A percentile compares a stretch with the other conserved stretches of the same genome.
Conservation (phyloP, 306 rosid genomes). For the Glycine soja region DNA sequence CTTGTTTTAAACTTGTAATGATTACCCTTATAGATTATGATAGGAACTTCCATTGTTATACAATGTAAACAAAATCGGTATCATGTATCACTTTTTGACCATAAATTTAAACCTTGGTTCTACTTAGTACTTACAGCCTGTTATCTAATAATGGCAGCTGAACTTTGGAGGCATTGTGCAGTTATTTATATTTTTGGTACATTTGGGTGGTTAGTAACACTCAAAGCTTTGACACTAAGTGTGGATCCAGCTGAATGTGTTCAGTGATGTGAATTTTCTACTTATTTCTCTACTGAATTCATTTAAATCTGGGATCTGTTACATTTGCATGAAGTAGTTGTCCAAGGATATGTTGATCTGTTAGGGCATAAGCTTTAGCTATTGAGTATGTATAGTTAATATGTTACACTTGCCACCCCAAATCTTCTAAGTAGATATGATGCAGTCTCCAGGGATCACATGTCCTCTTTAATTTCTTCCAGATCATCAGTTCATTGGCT, state of each 20-base stretch:
- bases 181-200: not conserved
- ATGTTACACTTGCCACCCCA: constrained; percentile 36
- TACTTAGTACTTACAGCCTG: constrained; percentile 4
- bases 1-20: constrained; percentile 16
- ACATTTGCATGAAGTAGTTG: constrained; percentile 22
- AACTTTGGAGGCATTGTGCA: not conserved
- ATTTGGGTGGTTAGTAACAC: not conserved
- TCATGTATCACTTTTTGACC: constrained; percentile 6
- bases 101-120: not conserved
- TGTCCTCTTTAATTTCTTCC: constrained; percentile 49
- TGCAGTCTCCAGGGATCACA: constrained; percentile 43
- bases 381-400: constrained; percentile 14
- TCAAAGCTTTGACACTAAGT: not conserved
- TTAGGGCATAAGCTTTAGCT: constrained; percentile 9
- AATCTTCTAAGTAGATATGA: constrained; percentile 33
- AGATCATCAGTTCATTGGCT: constrained; percentile 76
- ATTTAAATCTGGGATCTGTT: not conserved
- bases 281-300: constrained; percentile 19
- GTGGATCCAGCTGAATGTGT: not conserved
- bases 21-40: constrained; percentile 23
- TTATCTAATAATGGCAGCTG: not conserved
- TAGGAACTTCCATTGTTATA: constrained; percentile 4
- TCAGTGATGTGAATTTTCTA: not conserved
- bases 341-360: constrained; percentile 13
- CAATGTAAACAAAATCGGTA: constrained; percentile 21